A percentile compares a stretch with the other conserved stretches of the same genome.
Evolutionary conservation across 176 grass and related monocot genomes (phyloP).

Genomic region (Microstegium vimineum): DNA sequence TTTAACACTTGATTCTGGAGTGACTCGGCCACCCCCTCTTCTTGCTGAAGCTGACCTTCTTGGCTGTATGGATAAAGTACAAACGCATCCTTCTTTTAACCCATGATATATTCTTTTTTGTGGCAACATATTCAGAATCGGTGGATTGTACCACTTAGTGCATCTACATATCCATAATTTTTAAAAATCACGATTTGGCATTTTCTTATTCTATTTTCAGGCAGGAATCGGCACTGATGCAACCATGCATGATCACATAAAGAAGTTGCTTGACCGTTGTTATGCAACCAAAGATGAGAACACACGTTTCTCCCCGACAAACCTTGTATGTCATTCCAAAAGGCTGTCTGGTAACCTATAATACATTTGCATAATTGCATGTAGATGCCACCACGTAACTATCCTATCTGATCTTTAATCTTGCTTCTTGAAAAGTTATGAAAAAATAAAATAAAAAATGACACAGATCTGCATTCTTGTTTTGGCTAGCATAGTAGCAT

Average conservation of each 20-base stretch:
- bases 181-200: constrained; percentile 16
- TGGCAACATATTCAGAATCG: constrained; percentile 15
- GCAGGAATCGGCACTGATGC: constrained; percentile 99
- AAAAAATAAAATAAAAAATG: background rate
- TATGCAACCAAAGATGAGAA: constrained; percentile 94
- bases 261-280: constrained; percentile 89
- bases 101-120: constrained; percentile 15
- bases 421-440: background rate
- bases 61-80: constrained; percentile 94
- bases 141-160: background rate
- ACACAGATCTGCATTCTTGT: background rate
- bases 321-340: constrained; percentile 61
- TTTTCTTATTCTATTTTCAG: constrained; percentile 49
- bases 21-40: constrained; percentile 88
- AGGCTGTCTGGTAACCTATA: background rate
- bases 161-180: background rate
- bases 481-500: background rate
- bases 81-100: constrained; percentile 16
- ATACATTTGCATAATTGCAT: constrained; percentile 9
- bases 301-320: constrained; percentile 90
- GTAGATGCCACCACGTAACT: background rate
- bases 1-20: constrained; percentile 94
- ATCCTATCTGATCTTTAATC: background rate
- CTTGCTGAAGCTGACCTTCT: constrained; percentile 97
- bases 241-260: constrained; percentile 99